These are phyloP conservation scores for Colletotrichum australisinense DNA, from an alignment of 2,329 filamentous ascomycete genomes.

Conservation along the genomic window DNA sequence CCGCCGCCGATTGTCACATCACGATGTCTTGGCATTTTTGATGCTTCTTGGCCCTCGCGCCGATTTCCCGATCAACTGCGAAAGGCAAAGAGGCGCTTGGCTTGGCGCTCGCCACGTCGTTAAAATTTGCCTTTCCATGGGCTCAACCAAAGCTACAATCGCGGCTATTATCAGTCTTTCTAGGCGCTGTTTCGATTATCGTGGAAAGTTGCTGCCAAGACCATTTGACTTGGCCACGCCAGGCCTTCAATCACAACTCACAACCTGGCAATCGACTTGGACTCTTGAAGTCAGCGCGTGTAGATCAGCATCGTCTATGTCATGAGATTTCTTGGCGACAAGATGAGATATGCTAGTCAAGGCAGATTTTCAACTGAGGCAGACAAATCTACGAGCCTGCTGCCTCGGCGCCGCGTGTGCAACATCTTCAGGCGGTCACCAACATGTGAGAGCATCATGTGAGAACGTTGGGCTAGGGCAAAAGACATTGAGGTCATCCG, in stretches of 20 bases:
- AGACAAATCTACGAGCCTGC: background rate
- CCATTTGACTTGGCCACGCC: constrained; percentile 12
- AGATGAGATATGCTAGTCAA: background rate
- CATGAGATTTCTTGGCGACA: background rate
- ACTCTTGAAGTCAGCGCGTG: background rate
- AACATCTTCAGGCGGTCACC: background rate
- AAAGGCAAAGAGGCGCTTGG: background rate
- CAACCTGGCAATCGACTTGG: background rate
- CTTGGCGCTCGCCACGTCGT: background rate
- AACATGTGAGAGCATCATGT: background rate
- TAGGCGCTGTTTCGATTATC: constrained; percentile 1
- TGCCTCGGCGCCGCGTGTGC: background rate
- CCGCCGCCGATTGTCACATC: constrained; percentile 4
- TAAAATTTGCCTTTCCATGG: background rate
- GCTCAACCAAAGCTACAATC: background rate
- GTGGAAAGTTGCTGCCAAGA: constrained; percentile 20
- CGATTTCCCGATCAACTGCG: background rate
- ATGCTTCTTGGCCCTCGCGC: background rate
- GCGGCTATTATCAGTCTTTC: background rate
- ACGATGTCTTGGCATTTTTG: constrained; percentile 17
- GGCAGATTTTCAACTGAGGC: background rate
- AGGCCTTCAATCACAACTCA: background rate
- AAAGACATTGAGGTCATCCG: too few relatives aligned
- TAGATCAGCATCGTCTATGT: background rate
- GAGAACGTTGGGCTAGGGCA: too few relatives aligned